Evolutionary conservation across 176 grass and related monocot species (phyloP), one percentile per base, ranked within the genome.

Genomic region (Triticum monococcum): DNA sequence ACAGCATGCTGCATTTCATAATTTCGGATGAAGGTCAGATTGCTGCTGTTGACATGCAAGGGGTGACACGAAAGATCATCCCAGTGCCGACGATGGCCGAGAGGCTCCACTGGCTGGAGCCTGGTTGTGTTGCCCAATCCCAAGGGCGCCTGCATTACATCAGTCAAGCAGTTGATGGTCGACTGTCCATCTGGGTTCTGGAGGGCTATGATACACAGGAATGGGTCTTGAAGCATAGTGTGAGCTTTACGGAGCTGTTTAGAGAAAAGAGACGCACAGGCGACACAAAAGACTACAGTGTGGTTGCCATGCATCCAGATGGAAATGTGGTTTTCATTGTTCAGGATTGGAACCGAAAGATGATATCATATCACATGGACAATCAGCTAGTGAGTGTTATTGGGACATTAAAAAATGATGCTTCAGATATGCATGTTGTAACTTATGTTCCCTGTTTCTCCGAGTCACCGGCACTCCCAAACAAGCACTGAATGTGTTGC

Each of bases 361-460:
- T 70, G 12, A 16, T 82, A 70, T 82, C 80, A 24, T 82, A 82
- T 70, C 5, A 71, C 11, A 82, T 71, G 46, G 80, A 82, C 54
- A 5, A 4, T 16, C 57, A 71, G 80, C 30, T 56, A 57, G 20
- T 82, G 43, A 13, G 25, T 10, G 3, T 14, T 69, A 64, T 82
- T 3, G 0, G 43, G 20, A 69, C 43, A 32, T 11, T 82, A 1
- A 26, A 9, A 17, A 12, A 31, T 17, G 3, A 24, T 31, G 5
- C 64, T 70, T 36, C 52, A 1, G 4, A 17, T 12, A 0, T 69
- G 8, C 68, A 35, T 3, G 6, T 50, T 62, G 24, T 37, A 25
- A 63, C 79, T 8, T 81, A 81, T 33, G 16, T 33, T 68, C 79
- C 79, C 9, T 81, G 66, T 81, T 81, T 68, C 31, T 67, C 25